Conservation (phyloP, 2,329 filamentous ascomycete species). For the Fonsecaea pugnacius region DNA sequence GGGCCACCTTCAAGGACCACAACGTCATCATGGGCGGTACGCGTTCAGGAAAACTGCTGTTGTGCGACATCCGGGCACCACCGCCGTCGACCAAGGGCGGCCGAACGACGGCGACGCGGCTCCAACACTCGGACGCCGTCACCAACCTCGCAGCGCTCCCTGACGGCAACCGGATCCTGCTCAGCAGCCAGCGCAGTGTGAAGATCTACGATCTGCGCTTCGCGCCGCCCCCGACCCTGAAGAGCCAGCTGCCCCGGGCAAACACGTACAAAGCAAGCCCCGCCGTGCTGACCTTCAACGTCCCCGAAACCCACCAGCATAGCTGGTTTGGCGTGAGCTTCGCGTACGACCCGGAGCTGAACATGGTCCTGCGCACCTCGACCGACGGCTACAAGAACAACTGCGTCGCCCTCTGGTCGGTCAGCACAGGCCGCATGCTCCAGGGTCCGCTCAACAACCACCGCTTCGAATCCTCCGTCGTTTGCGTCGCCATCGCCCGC, state of each 20-base stretch:
- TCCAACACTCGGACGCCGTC: slow-evolving; percentile 32
- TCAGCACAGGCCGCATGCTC: slow-evolving; percentile 26
- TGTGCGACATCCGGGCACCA: slow-evolving; percentile 29
- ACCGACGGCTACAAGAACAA: slow-evolving; percentile 24
- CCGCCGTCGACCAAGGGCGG: not conserved
- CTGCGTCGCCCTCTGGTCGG: slow-evolving; percentile 30
- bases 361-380: slow-evolving; percentile 29
- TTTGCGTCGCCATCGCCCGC: slow-evolving; percentile 21
- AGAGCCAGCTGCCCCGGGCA: not conserved
- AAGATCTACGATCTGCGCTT: slow-evolving; percentile 35
- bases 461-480: slow-evolving; percentile 23
- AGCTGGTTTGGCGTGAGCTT: slow-evolving; percentile 29
- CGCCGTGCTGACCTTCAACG: slow-evolving; percentile 24
- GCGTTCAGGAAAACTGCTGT: slow-evolving; percentile 26
- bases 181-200: slow-evolving; percentile 27
- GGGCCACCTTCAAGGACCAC: slow-evolving; percentile 28
- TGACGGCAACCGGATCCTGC: slow-evolving; percentile 25
- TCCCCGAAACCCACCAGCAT: slow-evolving; percentile 16
- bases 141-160: slow-evolving; percentile 20
- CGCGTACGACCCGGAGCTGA: slow-evolving; percentile 32
- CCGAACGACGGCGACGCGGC: slow-evolving; percentile 12
- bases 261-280: slow-evolving; percentile 10
- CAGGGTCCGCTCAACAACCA: slow-evolving; percentile 23
- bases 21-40: slow-evolving; percentile 34
- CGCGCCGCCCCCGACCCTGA: slow-evolving; percentile 12